Evolutionary conservation across 2,329 filamentous ascomycete genomes (phyloP), one percentile per base, ranked within the genome.

Genomic region (Colletotrichum lupini): DNA sequence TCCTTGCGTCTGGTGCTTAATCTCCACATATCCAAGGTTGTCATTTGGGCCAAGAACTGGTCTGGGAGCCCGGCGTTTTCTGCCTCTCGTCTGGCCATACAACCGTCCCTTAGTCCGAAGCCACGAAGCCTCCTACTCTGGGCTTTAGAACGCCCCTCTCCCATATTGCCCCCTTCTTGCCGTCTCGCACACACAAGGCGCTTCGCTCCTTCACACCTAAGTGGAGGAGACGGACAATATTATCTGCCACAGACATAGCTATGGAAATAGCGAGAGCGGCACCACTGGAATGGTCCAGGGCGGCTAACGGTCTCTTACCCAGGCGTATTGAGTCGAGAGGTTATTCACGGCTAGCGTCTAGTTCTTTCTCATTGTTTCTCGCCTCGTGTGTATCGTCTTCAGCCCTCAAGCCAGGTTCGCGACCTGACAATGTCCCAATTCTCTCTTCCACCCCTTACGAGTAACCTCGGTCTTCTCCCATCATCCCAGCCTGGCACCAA

Each of bases 11-110:
- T 24, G 46, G 7, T 60, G 46, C 66, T 49, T 30, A 64, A 73
- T 73, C 46, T 73, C 70, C 70, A 70, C 70, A 70, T 52, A 42
- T 16, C n/a, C 35, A 24, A 28, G 67, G 24, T 56, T 65, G 56
- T 61, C 67, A 57, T 70, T 46, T 59, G 7, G 24, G 26, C 59
- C 59, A 60, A 35, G 57, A 53, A 22, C 6, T 69, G 32, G 42
- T 28, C 66, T 28, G 4, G 7, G 52, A 64, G 53, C 55, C 55
- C 24, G 11, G 65, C 37, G 69, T 26, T 63, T 58, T n/a, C 26
- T 37, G 60, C 60, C 57, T n/a, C 35, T 26, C 37, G 28, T 63
- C 28, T 19, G 8, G 9, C 14, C 56, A n/a, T 19, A 61, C 49
- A 52, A 24, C 24, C 24, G n/a, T 55, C 59, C 57, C 58, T 30